Conservation (phyloP, 2,329 filamentous ascomycete genomes). For the Colletotrichum graminicola region DNA sequence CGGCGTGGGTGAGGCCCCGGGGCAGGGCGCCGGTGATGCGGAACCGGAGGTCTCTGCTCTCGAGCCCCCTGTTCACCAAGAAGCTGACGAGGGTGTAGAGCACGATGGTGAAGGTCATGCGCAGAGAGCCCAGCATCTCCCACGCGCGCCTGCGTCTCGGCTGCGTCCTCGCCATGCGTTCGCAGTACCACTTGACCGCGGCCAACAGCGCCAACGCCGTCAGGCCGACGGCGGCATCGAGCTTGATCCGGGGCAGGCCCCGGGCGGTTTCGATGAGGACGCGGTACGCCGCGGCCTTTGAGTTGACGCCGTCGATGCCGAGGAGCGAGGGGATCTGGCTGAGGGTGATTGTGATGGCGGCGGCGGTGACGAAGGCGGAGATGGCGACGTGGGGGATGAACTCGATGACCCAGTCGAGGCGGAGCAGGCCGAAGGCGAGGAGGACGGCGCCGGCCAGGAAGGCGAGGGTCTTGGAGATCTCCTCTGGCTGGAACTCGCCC, state of each 20-base stretch:
- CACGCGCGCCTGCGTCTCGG: constrained; percentile 73
- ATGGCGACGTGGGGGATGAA: constrained; percentile 66
- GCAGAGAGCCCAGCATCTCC: constrained; percentile 80
- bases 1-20: constrained; percentile 72
- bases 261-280: constrained; percentile 66
- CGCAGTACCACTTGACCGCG: constrained; percentile 66
- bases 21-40: constrained; percentile 66
- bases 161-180: constrained; percentile 69
- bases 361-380: constrained; percentile 67
- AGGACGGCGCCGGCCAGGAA: constrained; percentile 63
- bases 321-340: constrained; percentile 65
- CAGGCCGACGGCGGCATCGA: constrained; percentile 82
- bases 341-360: constrained; percentile 62
- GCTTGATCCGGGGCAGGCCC: constrained; percentile 59
- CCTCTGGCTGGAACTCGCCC: constrained; percentile 44
- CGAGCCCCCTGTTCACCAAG: constrained; percentile 69
- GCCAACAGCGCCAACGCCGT: constrained; percentile 78
- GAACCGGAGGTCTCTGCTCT: constrained; percentile 64
- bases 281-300: constrained; percentile 60
- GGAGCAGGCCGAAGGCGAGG: constrained; percentile 61
- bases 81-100: constrained; percentile 82
- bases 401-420: constrained; percentile 67
- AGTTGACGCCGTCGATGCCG: constrained; percentile 64
- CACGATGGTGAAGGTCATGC: constrained; percentile 80
- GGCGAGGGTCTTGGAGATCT: constrained; percentile 62